Conservation (phyloP, 2,329 filamentous ascomycete genomes). For the Trichophyton simii region DNA sequence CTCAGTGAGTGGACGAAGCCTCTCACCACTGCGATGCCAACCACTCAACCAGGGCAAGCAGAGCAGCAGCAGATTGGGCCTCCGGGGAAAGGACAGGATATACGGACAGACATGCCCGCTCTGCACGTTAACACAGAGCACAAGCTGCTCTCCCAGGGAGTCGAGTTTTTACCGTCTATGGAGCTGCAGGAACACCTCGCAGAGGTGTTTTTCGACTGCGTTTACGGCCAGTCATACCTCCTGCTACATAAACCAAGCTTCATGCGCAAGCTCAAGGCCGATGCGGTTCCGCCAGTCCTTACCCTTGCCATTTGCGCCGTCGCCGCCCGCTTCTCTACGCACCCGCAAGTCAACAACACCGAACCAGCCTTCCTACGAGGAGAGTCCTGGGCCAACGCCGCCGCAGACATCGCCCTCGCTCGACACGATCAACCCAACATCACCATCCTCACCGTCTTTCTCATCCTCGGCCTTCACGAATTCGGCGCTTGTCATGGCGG, state of each 20-base stretch:
- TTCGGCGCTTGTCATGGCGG: constrained; percentile 96
- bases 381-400: constrained; percentile 78
- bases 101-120: constrained; percentile 34
- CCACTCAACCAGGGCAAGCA: neutral
- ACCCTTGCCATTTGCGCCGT: constrained; percentile 90
- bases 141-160: constrained; percentile 67
- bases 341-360: constrained; percentile 62
- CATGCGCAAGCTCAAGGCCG: constrained; percentile 66
- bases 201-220: constrained; percentile 88
- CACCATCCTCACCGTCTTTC: constrained; percentile 80
- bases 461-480: constrained; percentile 82
- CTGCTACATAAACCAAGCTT: constrained; percentile 94
- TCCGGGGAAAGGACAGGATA: constrained; percentile 17
- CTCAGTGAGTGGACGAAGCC: constrained; percentile 65
- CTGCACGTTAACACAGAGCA: constrained; percentile 59
- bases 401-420: constrained; percentile 74
- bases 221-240: constrained; percentile 92
- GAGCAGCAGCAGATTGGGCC: constrained; percentile 36
- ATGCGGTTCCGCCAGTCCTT: constrained; percentile 74
- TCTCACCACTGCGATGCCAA: neutral
- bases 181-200: constrained; percentile 88
- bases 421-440: constrained; percentile 93
- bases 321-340: constrained; percentile 85
- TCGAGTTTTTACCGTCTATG: constrained; percentile 66
- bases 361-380: constrained; percentile 75